These are phyloP conservation scores for Escallonia herrerae DNA, from an alignment of 129 eudicot species.

Conservation along the genomic window DNA sequence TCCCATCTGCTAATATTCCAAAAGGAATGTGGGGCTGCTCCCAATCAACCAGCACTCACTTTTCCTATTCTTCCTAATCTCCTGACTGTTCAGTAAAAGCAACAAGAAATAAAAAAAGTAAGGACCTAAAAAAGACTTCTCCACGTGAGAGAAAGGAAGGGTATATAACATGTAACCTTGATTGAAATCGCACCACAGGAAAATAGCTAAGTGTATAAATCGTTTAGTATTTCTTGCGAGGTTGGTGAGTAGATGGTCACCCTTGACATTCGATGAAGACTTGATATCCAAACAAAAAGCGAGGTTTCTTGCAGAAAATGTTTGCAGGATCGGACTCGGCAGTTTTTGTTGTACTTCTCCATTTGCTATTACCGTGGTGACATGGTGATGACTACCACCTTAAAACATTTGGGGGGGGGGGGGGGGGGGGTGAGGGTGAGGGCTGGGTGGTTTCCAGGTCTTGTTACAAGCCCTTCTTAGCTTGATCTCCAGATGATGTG, in stretches of 20 bases:
- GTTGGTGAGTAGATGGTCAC: no score
- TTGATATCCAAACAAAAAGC: not conserved
- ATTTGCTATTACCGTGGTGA: no score
- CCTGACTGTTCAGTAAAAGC: not conserved
- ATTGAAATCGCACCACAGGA: slow-evolving; percentile 6
- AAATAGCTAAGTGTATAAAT: not conserved
- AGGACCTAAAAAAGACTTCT: not conserved
- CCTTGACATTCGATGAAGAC: not conserved
- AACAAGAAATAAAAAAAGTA: not conserved
- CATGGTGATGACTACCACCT: no score
- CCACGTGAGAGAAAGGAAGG: not conserved
- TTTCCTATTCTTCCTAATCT: not conserved
- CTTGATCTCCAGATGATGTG: slow-evolving; percentile 13
- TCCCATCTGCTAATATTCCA: slow-evolving; percentile 37
- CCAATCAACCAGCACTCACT: slow-evolving; percentile 17
- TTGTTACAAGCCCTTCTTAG: slow-evolving; percentile 20
- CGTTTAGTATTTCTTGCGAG: not conserved
- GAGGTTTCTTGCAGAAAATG: not conserved
- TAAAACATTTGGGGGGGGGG: no score
- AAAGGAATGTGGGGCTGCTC: slow-evolving; percentile 16
- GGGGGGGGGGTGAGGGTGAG: no score
- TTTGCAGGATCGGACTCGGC: no score
- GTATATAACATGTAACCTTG: slow-evolving; percentile 4
- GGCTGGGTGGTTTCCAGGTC: not conserved
- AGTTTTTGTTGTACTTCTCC: not conserved